Evolutionary conservation across 495 filamentous ascomycete species (phyloP), one percentile per base, ranked within the genome.

Genomic region (Aspergillus panamensis): DNA sequence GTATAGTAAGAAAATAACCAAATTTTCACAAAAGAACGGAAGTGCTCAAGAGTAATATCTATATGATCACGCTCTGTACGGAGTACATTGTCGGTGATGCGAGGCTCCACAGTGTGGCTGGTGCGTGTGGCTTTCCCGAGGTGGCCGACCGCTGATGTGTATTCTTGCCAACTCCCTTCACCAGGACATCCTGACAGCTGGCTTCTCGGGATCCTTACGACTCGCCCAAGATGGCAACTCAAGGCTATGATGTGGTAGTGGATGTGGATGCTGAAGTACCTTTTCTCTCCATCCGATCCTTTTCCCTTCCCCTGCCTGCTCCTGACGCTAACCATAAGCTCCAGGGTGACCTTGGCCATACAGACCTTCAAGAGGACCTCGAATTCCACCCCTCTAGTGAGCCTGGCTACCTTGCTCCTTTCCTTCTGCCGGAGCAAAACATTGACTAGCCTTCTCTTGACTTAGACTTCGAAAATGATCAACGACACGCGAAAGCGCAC

Each of bases 341-440:
- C 40, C 64, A 97, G 90, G 94, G 94, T 72, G 94, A 98, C 77
- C 87, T 98, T 59, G 94, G 94, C 65, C 91, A 97, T 75, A 97
- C 94, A 33, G 94, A 98, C 73, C 86, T 97, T 12, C 90, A 97
- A 80, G 92, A 96, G 69, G 95, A 97, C 77, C 91, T 97, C 61
- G 95, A 97, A 82, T 98, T 98, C 78, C 94, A 98, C 81, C 85
- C 88, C 64, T 96, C 91, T 45, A 90, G 87, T 90, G 76, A 62
- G 76, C 66, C 35, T 32, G 39, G 48, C 49, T n/a, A 42, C 31
- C 25, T 19, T 25, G 9, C 13, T 17, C 14, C 48, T 12, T 25
- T 12, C 13, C 48, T n/a, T 21, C 12, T 25, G 3, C 17, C 20
- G 8, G 20, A 12, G 2, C 13, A 39, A 32, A 9, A 10, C 9